Conservation (phyloP, 2,329 filamentous ascomycete species). For the Penicillium rolfsii region DNA sequence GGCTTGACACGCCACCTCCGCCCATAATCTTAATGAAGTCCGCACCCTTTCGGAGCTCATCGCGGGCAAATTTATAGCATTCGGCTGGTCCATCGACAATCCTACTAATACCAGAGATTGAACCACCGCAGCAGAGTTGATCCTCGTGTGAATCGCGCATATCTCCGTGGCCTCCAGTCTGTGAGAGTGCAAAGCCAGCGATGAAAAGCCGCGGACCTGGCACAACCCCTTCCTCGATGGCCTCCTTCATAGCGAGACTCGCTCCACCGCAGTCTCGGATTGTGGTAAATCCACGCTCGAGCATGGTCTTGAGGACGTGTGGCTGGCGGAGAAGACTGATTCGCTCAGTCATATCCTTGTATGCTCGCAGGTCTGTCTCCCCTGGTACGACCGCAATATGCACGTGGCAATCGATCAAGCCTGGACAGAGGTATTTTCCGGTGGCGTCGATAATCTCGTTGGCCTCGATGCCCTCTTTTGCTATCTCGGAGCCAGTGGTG, state of each 20-base stretch:
- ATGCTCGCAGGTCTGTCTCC: constrained; percentile 27
- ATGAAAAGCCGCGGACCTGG: constrained; percentile 62
- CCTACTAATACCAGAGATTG: constrained; percentile 42
- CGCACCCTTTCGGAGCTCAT: constrained; percentile 59
- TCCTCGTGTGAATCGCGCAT: constrained; percentile 48
- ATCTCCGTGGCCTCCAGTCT: constrained; percentile 64
- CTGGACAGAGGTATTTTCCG: constrained; percentile 54
- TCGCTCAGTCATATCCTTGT: constrained; percentile 24
- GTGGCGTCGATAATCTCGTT: constrained; percentile 42
- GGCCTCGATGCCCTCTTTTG: not conserved
- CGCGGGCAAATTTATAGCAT: constrained; percentile 56
- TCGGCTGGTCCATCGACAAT: constrained; percentile 60
- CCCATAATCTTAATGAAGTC: constrained; percentile 68
- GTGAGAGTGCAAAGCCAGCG: constrained; percentile 57
- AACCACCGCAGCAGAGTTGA: constrained; percentile 53
- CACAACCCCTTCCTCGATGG: constrained; percentile 59
- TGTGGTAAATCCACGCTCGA: constrained; percentile 61
- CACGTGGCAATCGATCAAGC: constrained; percentile 58
- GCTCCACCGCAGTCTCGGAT: constrained; percentile 64
- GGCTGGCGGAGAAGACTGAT: constrained; percentile 28
- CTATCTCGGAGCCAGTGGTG: constrained; percentile 1
- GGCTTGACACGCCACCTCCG: constrained; percentile 60
- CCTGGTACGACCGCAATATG: constrained; percentile 54
- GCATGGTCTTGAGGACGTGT: constrained; percentile 48
- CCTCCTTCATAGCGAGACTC: constrained; percentile 55